Conservation (phyloP, 352 stramenopile genomes). For the Globisporangium heterothallicum region DNA sequence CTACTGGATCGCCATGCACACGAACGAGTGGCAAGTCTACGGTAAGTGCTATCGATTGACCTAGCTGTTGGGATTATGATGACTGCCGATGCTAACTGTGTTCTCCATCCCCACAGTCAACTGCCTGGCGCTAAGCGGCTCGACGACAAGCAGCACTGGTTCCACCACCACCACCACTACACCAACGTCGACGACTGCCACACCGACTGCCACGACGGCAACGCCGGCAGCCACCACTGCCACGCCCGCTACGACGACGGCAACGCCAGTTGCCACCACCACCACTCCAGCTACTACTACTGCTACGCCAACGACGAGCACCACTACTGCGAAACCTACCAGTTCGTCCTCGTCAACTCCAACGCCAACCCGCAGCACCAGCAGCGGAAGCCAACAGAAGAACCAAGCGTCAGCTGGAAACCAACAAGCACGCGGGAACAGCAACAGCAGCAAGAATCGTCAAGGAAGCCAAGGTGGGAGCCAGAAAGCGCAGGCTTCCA, state of each 20-base stretch:
- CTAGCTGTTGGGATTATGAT: conserved; percentile 10
- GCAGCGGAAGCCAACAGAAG: no score
- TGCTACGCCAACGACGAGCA: neutral
- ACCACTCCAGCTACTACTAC: conserved; percentile 1
- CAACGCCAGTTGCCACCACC: neutral
- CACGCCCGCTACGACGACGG: conserved; percentile 3
- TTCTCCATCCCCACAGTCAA: conserved; percentile 14
- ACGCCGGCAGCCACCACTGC: conserved; percentile 7
- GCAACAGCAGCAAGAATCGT: conserved; percentile 3
- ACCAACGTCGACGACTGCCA: conserved; percentile 11
- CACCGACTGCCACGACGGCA: conserved; percentile 8
- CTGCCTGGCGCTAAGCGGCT: conserved; percentile 8
- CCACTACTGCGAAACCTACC: neutral
- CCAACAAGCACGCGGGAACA: neutral
- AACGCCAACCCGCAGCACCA: neutral
- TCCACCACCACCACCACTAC: neutral
- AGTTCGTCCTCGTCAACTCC: neutral
- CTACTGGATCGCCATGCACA: conserved; percentile 40
- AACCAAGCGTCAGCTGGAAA: no score
- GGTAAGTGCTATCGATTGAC: conserved; percentile 18
- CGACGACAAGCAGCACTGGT: conserved; percentile 10
- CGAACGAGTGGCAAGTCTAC: conserved; percentile 35
- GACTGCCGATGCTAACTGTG: no score
- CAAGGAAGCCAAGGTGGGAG: conserved; percentile 2
- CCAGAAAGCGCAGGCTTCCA: conserved; percentile 3